Evolutionary conservation across 148 eudicot species (phyloP).

Genomic region (Rhododendron henanense): DNA sequence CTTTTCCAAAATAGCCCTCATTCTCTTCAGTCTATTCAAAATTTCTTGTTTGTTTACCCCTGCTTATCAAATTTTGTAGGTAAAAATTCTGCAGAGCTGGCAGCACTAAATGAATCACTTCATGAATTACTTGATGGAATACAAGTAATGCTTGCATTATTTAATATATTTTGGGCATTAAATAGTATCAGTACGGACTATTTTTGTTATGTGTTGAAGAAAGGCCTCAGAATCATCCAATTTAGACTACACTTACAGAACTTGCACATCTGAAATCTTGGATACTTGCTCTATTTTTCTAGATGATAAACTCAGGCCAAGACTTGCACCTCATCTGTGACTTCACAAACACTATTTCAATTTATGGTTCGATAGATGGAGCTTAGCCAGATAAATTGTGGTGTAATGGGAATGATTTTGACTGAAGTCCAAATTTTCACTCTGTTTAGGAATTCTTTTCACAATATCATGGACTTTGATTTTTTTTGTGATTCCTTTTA

Average conservation of each 20-base stretch:
- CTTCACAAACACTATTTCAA: not conserved
- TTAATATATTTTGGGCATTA: not conserved
- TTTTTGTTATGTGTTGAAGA: slow-evolving; percentile 2
- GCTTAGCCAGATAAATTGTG: not conserved
- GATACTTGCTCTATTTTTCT: not conserved
- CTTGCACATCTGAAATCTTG: slow-evolving; percentile 6
- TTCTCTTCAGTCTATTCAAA: not conserved
- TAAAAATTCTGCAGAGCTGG: slow-evolving; percentile 40
- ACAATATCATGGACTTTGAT: slow-evolving; percentile 1
- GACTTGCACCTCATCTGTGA: not conserved
- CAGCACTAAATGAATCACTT: slow-evolving; percentile 46
- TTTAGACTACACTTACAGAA: not conserved
- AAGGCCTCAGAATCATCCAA: not conserved
- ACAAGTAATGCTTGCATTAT: slow-evolving; percentile 32
- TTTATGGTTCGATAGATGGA: not conserved
- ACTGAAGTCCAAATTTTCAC: not conserved
- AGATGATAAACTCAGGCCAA: not conserved
- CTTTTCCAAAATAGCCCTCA: not conserved
- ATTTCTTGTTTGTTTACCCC: not conserved
- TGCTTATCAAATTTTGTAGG: slow-evolving; percentile 24
- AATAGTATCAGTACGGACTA: not conserved
- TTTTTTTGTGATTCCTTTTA: not conserved
- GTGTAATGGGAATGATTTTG: not conserved
- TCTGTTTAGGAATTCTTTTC: not conserved
- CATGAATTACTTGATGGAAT: slow-evolving; percentile 57